Conservation (phyloP, 2,329 filamentous ascomycete genomes). For the Sclerotinia trifoliorum region DNA sequence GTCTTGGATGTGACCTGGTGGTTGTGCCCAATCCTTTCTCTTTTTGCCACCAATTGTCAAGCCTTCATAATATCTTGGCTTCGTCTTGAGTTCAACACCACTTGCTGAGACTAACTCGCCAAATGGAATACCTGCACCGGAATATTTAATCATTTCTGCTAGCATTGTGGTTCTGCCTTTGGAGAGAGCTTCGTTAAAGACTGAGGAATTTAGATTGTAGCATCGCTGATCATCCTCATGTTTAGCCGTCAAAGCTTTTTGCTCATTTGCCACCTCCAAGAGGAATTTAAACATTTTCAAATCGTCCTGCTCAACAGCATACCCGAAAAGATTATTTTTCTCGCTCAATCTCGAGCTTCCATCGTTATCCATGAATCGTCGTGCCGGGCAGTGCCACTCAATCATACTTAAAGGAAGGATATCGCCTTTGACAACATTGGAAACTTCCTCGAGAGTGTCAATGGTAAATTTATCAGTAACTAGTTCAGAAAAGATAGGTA, state of each 20-base stretch:
- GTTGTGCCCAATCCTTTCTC: conserved; percentile 69
- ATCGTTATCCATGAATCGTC: conserved; percentile 35
- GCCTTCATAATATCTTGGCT: conserved; percentile 73
- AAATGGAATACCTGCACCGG: conserved; percentile 68
- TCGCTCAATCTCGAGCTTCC: conserved; percentile 2
- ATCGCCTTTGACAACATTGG: conserved; percentile 65
- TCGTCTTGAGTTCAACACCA: conserved; percentile 61
- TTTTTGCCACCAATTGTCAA: conserved; percentile 75
- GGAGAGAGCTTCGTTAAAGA: conserved; percentile 48
- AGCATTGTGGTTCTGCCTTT: conserved; percentile 57
- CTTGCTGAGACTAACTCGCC: conserved; percentile 64
- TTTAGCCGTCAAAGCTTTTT: conserved; percentile 31
- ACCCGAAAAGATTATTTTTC: conserved; percentile 16
- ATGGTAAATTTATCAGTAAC: conserved; percentile 70
- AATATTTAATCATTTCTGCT: conserved; percentile 61
- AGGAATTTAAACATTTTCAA: conserved; percentile 37
- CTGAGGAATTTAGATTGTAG: conserved; percentile 36
- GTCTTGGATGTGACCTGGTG: conserved; percentile 52
- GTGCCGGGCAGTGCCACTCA: conserved; percentile 41
- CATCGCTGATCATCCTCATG: conserved; percentile 33
- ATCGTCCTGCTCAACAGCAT: conserved; percentile 33
- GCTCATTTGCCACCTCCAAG: conserved; percentile 32
- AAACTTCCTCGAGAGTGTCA: conserved; percentile 70
- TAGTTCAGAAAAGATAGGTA: conserved; percentile 53
- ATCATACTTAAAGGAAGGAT: conserved; percentile 56